Conservation (phyloP, 2,329 filamentous ascomycete genomes). For the Magnaporthiopsis incrustans region DNA sequence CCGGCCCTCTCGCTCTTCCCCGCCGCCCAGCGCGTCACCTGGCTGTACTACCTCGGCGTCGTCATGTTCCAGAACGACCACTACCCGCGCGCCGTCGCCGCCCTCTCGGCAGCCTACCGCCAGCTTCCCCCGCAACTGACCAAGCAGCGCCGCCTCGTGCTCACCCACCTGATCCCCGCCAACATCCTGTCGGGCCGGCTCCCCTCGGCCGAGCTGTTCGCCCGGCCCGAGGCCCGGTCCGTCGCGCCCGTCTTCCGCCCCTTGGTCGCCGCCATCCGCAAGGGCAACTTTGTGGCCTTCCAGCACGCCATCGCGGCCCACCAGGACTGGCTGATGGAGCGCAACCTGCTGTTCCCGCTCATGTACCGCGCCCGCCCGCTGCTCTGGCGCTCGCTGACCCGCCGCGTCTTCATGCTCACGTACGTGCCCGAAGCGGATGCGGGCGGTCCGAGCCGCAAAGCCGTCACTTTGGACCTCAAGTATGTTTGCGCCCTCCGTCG, state of each 20-base stretch:
- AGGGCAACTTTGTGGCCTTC: slow-evolving; percentile 68
- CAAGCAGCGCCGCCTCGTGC: slow-evolving; percentile 68
- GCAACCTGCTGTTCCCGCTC: slow-evolving; percentile 68
- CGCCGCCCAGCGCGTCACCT: slow-evolving; percentile 80
- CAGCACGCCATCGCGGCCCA: slow-evolving; percentile 57
- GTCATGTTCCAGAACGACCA: slow-evolving; percentile 83
- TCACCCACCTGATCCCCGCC: slow-evolving; percentile 73
- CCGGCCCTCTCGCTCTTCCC: slow-evolving; percentile 69
- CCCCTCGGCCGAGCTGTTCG: slow-evolving; percentile 58
- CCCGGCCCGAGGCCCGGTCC: slow-evolving; percentile 60
- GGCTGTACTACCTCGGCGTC: slow-evolving; percentile 87
- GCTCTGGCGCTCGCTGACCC: slow-evolving; percentile 75
- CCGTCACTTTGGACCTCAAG: slow-evolving; percentile 65
- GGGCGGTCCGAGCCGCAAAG: slow-evolving; percentile 43
- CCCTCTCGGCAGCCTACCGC: slow-evolving; percentile 71
- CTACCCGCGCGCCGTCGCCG: slow-evolving; percentile 67
- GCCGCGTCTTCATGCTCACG: slow-evolving; percentile 69
- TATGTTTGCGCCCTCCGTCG: background rate
- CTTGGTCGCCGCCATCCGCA: slow-evolving; percentile 62
- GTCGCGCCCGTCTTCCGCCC: slow-evolving; percentile 62
- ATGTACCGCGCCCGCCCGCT: slow-evolving; percentile 71
- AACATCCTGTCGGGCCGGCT: slow-evolving; percentile 83
- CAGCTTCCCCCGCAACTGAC: slow-evolving; percentile 55
- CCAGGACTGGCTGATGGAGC: slow-evolving; percentile 66
- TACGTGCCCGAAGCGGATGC: slow-evolving; percentile 46